phyloP scores from a whole-genome alignment of 352 stramenopile species.

The Phytopythium delawarense region DNA sequence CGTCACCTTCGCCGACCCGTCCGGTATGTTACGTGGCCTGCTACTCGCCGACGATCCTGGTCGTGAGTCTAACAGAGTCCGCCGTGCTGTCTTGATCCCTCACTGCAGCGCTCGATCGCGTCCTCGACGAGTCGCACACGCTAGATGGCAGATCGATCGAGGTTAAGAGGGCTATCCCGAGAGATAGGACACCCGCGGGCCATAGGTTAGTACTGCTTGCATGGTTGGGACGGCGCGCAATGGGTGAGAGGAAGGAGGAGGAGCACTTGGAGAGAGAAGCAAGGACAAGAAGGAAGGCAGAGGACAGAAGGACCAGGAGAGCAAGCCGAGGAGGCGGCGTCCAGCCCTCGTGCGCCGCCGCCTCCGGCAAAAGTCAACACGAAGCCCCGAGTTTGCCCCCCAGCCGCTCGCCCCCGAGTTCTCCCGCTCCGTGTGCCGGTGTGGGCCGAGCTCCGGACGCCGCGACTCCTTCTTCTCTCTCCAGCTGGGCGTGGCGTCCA shows the following conservation, averaged over 20 bases:
- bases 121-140: conserved; percentile 83
- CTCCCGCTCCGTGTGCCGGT: too few relatives aligned
- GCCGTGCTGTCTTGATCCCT: not conserved
- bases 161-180: conserved; percentile 90
- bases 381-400: conserved; percentile 10
- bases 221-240: conserved; percentile 1
- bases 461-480: conserved; percentile 26
- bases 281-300: conserved; percentile 5
- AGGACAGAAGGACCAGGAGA: conserved; percentile 5
- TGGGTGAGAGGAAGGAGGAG: conserved; percentile 19
- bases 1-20: conserved; percentile 89
- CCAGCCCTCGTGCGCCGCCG: not conserved
- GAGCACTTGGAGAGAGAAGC: conserved; percentile 16
- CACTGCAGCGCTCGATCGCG: conserved; percentile 67
- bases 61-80: not conserved
- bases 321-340: not conserved
- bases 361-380: conserved; percentile 24
- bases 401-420: conserved; percentile 17
- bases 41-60: too few relatives aligned
- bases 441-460: conserved; percentile 15
- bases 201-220: conserved; percentile 68
- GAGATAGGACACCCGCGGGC: conserved; percentile 65
- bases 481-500: conserved; percentile 29
- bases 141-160: conserved; percentile 90
- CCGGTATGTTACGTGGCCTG: conserved; percentile 39